A percentile compares a stretch with the other conserved stretches of the same genome.
Evolutionary conservation across 2,329 filamentous ascomycete genomes (phyloP).

Genomic region (Diaporthe sp.): DNA sequence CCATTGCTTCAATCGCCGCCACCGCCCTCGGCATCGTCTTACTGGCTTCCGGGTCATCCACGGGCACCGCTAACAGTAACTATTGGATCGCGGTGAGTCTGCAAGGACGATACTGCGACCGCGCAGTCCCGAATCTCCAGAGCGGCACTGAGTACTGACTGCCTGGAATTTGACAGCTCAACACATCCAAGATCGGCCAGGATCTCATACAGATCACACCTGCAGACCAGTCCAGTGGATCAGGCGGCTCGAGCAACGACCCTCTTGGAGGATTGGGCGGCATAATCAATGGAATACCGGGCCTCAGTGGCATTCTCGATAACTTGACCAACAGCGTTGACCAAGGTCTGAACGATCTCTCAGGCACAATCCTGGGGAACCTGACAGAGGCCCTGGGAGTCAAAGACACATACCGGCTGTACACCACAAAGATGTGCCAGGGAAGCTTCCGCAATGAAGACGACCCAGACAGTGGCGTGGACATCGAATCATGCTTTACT

Average conservation of each 20-base stretch:
- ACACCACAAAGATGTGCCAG: constrained; percentile 39
- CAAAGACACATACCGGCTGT: constrained; percentile 39
- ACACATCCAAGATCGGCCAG: constrained; percentile 37
- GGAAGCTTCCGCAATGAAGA: constrained; percentile 30
- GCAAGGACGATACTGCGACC: not conserved
- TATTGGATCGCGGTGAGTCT: constrained; percentile 27
- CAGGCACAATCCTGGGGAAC: constrained; percentile 39
- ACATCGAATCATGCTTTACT: constrained; percentile 29
- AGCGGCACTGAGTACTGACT: not conserved
- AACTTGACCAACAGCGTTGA: constrained; percentile 37
- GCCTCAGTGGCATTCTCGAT: constrained; percentile 35
- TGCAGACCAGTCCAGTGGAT: constrained; percentile 16
- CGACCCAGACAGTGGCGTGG: constrained; percentile 30
- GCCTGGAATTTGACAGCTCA: constrained; percentile 26
- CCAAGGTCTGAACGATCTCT: constrained; percentile 37
- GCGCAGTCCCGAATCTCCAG: not conserved
- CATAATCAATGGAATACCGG: constrained; percentile 32
- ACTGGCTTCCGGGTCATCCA: constrained; percentile 10
- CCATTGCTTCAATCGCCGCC: constrained; percentile 11
- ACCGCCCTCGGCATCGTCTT: constrained; percentile 20
- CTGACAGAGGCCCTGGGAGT: constrained; percentile 37
- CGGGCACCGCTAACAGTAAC: constrained; percentile 12
- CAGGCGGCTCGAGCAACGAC: constrained; percentile 13
- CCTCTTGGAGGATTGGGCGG: constrained; percentile 17
- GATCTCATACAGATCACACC: constrained; percentile 35